phyloP scores from a whole-genome alignment of 139 green algal genomes.

The Eudorina sp. region DNA sequence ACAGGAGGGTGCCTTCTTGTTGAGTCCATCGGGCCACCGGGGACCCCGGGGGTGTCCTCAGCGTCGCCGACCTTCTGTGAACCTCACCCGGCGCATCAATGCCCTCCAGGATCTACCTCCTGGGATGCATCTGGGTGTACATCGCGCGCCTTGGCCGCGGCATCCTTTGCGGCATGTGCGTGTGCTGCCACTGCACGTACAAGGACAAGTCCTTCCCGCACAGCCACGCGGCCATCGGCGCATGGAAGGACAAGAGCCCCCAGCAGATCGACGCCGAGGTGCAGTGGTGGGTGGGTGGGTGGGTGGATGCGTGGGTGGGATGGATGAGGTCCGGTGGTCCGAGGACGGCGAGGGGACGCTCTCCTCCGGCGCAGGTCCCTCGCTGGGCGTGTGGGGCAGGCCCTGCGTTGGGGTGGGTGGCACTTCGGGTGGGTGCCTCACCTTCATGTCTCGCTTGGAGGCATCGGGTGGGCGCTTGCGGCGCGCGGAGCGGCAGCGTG shows the following conservation, averaged over 20 bases:
- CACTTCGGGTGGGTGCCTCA: too few species aligned
- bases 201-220: conserved; percentile 52
- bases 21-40: too few species aligned
- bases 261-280: conserved; percentile 50
- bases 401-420: too few species aligned
- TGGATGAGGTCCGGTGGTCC: background rate
- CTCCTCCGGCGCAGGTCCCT: background rate
- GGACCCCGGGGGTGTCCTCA: too few species aligned
- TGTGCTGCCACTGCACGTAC: conserved; percentile 59
- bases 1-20: too few species aligned
- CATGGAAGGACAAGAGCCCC: conserved; percentile 39
- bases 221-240: background rate
- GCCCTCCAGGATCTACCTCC: conserved; percentile 52
- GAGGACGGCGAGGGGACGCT: background rate
- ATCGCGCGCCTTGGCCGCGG: background rate
- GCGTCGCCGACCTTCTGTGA: too few species aligned
- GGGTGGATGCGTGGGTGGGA: background rate
- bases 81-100: too few species aligned
- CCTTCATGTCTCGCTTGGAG: background rate
- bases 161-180: conserved; percentile 53
- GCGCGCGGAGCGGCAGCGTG: too few species aligned
- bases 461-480: too few species aligned
- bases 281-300: conserved; percentile 18
- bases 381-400: too few species aligned
- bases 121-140: conserved; percentile 52